Percentiles rank a stretch among this genome's conserved stretches.
Evolutionary conservation across 140 eudicot species (phyloP).

Genomic region (Anethum foeniculum): DNA sequence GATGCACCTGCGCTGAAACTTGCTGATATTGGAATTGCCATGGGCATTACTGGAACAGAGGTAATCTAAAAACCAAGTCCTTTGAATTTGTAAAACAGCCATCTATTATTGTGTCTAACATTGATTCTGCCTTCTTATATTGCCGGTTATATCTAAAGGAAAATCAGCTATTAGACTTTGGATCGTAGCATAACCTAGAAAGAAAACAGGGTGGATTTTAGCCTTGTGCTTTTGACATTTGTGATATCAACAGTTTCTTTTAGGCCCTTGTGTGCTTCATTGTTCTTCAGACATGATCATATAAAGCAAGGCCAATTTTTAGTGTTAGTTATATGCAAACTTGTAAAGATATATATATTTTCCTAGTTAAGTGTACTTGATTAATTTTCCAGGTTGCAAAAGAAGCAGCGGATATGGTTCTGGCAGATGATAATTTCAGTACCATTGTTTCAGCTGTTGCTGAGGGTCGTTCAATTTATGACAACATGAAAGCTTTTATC

Average conservation of each 20-base stretch:
- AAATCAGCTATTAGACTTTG: background rate
- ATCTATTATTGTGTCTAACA: background rate
- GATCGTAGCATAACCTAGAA: background rate
- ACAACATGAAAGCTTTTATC: conserved; percentile 87
- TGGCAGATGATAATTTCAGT: conserved; percentile 85
- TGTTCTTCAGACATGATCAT: background rate
- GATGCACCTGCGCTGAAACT: conserved; percentile 93
- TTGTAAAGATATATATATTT: background rate
- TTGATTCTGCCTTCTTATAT: background rate
- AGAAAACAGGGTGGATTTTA: background rate
- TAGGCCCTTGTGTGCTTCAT: background rate
- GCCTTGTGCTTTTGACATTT: background rate
- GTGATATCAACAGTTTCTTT: background rate
- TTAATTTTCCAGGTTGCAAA: conserved; percentile 61
- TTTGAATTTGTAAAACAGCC: background rate
- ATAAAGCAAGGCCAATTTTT: background rate
- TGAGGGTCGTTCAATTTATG: conserved; percentile 80
- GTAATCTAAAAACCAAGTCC: conserved; percentile 17
- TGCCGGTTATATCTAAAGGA: background rate
- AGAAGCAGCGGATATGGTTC: conserved; percentile 92
- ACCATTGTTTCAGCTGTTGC: conserved; percentile 81
- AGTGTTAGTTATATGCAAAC: background rate
- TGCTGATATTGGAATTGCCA: conserved; percentile 87
- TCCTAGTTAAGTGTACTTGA: background rate
- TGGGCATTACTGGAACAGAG: conserved; percentile 96